phyloP scores from a whole-genome alignment of 2,329 filamentous ascomycete species.

The Nemania sp. region DNA sequence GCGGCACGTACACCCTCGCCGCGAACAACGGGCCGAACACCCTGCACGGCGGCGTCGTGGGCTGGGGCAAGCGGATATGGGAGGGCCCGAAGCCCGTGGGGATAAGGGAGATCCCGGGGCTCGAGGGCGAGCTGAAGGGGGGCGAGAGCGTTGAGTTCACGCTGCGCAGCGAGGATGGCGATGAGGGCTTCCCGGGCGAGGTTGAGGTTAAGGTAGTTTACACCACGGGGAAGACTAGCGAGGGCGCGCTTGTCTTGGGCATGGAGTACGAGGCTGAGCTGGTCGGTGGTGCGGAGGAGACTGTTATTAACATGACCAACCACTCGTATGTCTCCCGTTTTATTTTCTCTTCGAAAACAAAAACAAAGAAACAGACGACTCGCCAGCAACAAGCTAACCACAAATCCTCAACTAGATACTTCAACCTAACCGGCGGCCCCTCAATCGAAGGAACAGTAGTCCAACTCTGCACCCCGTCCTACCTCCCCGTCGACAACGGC shows the following conservation, averaged over 20 bases:
- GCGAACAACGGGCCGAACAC: slow-evolving; percentile 84
- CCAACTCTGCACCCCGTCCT: slow-evolving; percentile 72
- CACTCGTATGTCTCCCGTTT: slow-evolving; percentile 81
- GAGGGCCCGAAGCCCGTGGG: slow-evolving; percentile 75
- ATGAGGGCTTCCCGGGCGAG: slow-evolving; percentile 90
- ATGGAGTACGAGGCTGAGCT: slow-evolving; percentile 93
- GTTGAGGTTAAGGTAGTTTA: slow-evolving; percentile 84
- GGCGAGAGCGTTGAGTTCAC: slow-evolving; percentile 76
- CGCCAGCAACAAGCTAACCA: slow-evolving; percentile 13
- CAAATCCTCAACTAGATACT: slow-evolving; percentile 62
- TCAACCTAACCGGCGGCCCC: slow-evolving; percentile 69
- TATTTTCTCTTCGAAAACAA: no score
- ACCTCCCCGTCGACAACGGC: slow-evolving; percentile 79
- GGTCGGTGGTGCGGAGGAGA: slow-evolving; percentile 84
- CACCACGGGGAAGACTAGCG: slow-evolving; percentile 75
- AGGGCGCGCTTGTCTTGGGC: slow-evolving; percentile 74
- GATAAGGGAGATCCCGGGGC: slow-evolving; percentile 61
- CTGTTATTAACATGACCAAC: slow-evolving; percentile 92
- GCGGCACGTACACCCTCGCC: slow-evolving; percentile 74
- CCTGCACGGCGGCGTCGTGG: slow-evolving; percentile 76
- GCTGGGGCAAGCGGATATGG: slow-evolving; percentile 87
- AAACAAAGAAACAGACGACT: no score
- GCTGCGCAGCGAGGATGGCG: slow-evolving; percentile 79
- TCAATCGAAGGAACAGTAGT: slow-evolving; percentile 70
- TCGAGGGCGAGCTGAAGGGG: slow-evolving; percentile 63